A percentile compares a stretch with the other conserved stretches of the same genome.
phyloP scores from a whole-genome alignment of 2,329 filamentous ascomycete species.

The Ceratocystis cubensis region DNA sequence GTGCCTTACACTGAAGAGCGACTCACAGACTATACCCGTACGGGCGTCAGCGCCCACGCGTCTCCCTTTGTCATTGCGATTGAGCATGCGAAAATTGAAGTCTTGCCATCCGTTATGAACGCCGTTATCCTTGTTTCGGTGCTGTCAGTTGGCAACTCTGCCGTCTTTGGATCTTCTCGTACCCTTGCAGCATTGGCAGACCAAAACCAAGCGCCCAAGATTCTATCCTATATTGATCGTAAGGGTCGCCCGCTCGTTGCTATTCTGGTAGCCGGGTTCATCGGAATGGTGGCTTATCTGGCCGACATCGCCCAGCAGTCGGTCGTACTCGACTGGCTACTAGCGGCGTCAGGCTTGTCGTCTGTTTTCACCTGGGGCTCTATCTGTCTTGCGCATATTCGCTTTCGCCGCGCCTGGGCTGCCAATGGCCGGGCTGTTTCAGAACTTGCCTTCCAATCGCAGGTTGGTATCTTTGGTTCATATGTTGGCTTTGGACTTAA shows the following conservation, averaged over 20 bases:
- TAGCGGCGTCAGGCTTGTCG: constrained; percentile 56
- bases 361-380: constrained; percentile 69
- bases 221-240: constrained; percentile 71
- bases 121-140: constrained; percentile 87
- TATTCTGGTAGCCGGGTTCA: constrained; percentile 51
- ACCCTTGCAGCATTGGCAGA: constrained; percentile 84
- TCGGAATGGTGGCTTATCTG: constrained; percentile 69
- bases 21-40: constrained; percentile 30
- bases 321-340: constrained; percentile 62
- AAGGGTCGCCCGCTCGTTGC: constrained; percentile 66
- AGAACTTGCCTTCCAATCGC: constrained; percentile 70
- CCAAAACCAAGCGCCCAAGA: constrained; percentile 65
- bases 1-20: constrained; percentile 51
- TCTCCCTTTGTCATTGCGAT: constrained; percentile 94
- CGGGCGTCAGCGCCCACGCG: constrained; percentile 53
- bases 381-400: constrained; percentile 84
- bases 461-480: constrained; percentile 66
- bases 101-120: constrained; percentile 83
- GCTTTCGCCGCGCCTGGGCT: constrained; percentile 74
- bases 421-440: constrained; percentile 54
- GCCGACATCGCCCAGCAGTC: constrained; percentile 44
- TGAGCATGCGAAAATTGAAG: constrained; percentile 65
- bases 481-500: constrained; percentile 71
- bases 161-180: constrained; percentile 81
- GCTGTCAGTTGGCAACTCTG: constrained; percentile 80